Conservation (phyloP, 208 protist genomes). For the Leishmania aethiopica region DNA sequence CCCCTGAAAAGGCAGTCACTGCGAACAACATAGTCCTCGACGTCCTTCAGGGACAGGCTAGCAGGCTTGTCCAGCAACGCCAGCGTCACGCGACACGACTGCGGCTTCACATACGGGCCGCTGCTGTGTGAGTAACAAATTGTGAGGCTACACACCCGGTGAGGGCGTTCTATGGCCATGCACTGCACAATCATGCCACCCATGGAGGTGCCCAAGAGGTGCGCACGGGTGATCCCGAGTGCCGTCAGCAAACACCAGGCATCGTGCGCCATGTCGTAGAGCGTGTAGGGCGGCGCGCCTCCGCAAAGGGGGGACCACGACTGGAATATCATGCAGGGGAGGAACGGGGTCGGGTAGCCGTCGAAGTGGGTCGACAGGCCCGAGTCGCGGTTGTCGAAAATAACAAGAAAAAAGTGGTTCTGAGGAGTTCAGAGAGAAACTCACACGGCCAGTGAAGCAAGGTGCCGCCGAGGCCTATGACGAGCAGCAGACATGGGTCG, state of each 20-base stretch:
- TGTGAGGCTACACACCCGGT: conserved; percentile 48
- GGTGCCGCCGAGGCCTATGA: conserved; percentile 45
- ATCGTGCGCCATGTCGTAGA: conserved; percentile 75
- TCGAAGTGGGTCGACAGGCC: conserved; percentile 69
- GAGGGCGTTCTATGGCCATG: conserved; percentile 56
- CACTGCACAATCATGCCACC: conserved; percentile 83
- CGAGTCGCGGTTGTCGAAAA: conserved; percentile 78
- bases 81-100: conserved; percentile 33
- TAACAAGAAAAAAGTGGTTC: conserved; percentile 61
- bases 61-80: conserved; percentile 48
- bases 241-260: conserved; percentile 51
- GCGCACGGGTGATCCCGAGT: conserved; percentile 50
- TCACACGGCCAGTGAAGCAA: conserved; percentile 19
- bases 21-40: conserved; percentile 47
- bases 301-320: conserved; percentile 46
- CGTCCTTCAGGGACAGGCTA: conserved; percentile 35
- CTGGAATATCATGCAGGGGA: conserved; percentile 55
- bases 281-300: conserved; percentile 53
- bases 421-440: conserved; percentile 45
- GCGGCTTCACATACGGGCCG: conserved; percentile 40
- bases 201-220: conserved; percentile 71
- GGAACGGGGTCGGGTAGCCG: conserved; percentile 27
- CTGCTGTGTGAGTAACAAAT: conserved; percentile 63
- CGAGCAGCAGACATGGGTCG: conserved; percentile 65
- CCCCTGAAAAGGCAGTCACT: conserved; percentile 28